Evolutionary conservation across 1,284 basidiomycete genomes (phyloP).

Genomic region (Fomes fomentarius): DNA sequence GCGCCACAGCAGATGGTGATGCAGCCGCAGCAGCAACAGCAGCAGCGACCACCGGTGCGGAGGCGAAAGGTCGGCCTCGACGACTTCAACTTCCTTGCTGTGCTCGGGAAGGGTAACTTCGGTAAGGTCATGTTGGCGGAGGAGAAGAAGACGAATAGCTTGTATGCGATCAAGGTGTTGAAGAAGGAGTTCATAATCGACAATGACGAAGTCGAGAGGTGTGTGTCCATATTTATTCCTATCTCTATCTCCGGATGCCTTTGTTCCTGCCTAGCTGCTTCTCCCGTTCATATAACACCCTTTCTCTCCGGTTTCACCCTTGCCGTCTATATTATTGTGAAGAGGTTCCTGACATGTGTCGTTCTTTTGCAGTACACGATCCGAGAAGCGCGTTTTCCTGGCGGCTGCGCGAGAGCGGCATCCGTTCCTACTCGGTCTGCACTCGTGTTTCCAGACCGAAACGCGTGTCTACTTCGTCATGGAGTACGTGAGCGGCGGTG

Average conservation of each 20-base stretch:
- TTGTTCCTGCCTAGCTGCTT: neutral
- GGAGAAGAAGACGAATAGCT: constrained; percentile 87
- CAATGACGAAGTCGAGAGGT: constrained; percentile 99
- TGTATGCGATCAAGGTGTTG: constrained; percentile 99
- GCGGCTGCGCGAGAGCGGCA: constrained; percentile 96
- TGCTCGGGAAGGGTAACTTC: constrained; percentile 99
- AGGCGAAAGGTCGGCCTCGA: constrained; percentile 94
- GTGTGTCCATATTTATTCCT: constrained; percentile 21
- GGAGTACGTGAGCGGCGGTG: constrained; percentile 80
- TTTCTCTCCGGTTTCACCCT: neutral
- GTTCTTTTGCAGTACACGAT: constrained; percentile 77
- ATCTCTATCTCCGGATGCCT: neutral
- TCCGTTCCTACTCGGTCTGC: constrained; percentile 95
- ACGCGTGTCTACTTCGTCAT: constrained; percentile 91
- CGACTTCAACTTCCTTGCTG: constrained; percentile 99
- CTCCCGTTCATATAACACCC: neutral
- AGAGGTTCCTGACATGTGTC: neutral
- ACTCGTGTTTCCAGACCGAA: constrained; percentile 99
- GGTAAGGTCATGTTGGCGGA: constrained; percentile 99
- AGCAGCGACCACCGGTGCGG: constrained; percentile 36
- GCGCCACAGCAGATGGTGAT: constrained; percentile 21
- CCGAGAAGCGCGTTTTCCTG: constrained; percentile 98
- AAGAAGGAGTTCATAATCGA: constrained; percentile 99
- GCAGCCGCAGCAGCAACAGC: constrained; percentile 33
- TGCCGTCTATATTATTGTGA: neutral